Evolutionary conservation across 139 green algal genomes (phyloP).

Genomic region (Tetradesmus lagerheimii): DNA sequence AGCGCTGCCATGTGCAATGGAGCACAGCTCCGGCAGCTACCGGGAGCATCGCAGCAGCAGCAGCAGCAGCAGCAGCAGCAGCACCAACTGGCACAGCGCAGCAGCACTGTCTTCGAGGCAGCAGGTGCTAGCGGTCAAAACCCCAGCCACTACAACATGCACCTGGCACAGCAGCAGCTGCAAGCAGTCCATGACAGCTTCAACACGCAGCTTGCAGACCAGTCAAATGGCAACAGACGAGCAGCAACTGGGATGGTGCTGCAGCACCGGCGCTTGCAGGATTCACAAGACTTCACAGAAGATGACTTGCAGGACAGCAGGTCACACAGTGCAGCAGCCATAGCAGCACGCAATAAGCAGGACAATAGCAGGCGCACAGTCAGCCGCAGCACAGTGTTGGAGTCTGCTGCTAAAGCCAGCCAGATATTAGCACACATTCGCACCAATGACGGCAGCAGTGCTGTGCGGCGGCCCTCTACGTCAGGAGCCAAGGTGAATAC

Average conservation of each 20-base stretch:
- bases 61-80: not conserved
- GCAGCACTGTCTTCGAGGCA: not conserved
- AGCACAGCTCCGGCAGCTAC: not conserved
- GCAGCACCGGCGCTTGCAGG: not conserved
- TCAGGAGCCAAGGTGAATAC: not conserved
- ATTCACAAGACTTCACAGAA: not conserved
- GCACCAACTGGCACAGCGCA: not conserved
- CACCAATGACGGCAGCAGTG: not conserved
- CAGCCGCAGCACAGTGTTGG: not conserved
- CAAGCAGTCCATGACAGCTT: not conserved
- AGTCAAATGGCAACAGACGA: not conserved
- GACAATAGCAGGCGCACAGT: not conserved
- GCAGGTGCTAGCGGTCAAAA: not conserved
- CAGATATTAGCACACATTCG: not conserved
- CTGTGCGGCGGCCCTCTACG: not conserved
- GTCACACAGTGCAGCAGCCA: not conserved
- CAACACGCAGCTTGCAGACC: not conserved
- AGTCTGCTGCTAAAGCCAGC: not conserved
- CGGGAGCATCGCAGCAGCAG: not conserved
- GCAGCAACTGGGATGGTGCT: not conserved
- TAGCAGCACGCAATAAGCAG: not conserved
- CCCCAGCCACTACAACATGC: not conserved
- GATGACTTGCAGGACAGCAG: slow-evolving; percentile 9
- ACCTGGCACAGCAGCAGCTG: slow-evolving; percentile 11
- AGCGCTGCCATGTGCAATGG: not conserved